These are phyloP conservation scores for Cutaneotrichosporon sp. DNA, from an alignment of 1,284 basidiomycete species.

Conservation along the genomic window DNA sequence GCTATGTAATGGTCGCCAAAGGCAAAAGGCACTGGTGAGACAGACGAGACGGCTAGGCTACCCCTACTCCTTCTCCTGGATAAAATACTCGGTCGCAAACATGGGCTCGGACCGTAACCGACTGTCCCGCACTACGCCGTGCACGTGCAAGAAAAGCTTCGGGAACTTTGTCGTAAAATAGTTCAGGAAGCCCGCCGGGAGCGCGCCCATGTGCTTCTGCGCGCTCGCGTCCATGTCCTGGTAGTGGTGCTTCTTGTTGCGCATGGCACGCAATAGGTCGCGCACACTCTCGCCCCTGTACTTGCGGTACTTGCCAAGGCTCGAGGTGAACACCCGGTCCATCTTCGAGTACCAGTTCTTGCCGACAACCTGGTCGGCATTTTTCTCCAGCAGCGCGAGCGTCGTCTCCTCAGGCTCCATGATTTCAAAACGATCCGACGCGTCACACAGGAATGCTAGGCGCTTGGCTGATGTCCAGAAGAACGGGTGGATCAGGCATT, in stretches of 20 bases:
- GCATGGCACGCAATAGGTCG: constrained; percentile 84
- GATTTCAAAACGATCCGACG: constrained; percentile 95
- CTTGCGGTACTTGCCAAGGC: constrained; percentile 93
- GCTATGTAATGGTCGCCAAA: neutral
- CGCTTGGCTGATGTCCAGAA: constrained; percentile 90
- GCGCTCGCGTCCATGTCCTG: constrained; percentile 83
- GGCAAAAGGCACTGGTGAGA: neutral
- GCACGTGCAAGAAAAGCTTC: constrained; percentile 84
- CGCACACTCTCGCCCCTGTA: constrained; percentile 89
- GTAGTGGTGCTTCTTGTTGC: constrained; percentile 99
- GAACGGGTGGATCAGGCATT: constrained; percentile 86
- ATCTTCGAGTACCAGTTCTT: constrained; percentile 82
- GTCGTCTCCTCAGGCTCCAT: constrained; percentile 85
- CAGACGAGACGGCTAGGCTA: neutral
- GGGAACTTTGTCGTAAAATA: constrained; percentile 96
- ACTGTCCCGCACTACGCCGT: constrained; percentile 68
- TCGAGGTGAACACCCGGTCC: constrained; percentile 87
- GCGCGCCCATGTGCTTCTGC: constrained; percentile 77
- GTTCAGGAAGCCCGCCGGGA: constrained; percentile 86
- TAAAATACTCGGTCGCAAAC: constrained; percentile 70
- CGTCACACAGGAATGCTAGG: constrained; percentile 90
- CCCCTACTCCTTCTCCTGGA: constrained; percentile 41
- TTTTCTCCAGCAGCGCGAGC: constrained; percentile 72
- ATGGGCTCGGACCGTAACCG: constrained; percentile 72
- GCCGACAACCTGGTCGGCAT: constrained; percentile 68